Percentiles rank a stretch among this genome's conserved stretches.
These are phyloP conservation scores for Diaporthe vexans DNA, from an alignment of 2,329 filamentous ascomycete species.

Conservation along the genomic window DNA sequence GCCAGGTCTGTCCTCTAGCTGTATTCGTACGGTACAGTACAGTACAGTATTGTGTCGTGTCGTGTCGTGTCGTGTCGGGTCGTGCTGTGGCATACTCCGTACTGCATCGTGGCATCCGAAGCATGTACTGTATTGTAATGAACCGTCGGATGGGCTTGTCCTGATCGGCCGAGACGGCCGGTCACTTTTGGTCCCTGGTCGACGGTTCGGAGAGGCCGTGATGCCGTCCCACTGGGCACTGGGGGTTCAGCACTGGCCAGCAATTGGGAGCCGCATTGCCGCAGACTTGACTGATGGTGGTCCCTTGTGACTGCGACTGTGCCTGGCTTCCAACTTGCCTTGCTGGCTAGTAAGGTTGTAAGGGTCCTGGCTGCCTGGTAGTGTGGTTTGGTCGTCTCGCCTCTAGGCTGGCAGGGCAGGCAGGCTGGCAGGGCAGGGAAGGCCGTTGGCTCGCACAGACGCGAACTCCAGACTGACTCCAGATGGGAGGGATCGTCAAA, in stretches of 20 bases:
- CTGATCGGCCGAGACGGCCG: slow-evolving; percentile 28
- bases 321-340: background rate
- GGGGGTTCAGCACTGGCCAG: background rate
- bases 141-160: background rate
- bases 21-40: background rate
- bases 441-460: slow-evolving; percentile 7
- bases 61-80: background rate
- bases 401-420: background rate
- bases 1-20: no score
- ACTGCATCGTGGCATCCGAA: background rate
- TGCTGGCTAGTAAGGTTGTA: background rate
- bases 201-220: slow-evolving; percentile 32
- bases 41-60: background rate
- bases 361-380: background rate
- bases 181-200: background rate
- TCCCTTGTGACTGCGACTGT: background rate
- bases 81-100: background rate
- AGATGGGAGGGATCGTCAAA: slow-evolving; percentile 17
- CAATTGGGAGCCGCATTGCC: slow-evolving; percentile 16
- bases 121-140: background rate
- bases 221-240: slow-evolving; percentile 28
- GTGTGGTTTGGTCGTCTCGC: background rate
- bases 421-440: background rate
- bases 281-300: background rate
- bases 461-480: slow-evolving; percentile 1